Evolutionary conservation across 192 early-diverging fungal genomes (phyloP), one percentile per base, ranked within the genome.

Genomic region (Entomortierella chlamydospora): DNA sequence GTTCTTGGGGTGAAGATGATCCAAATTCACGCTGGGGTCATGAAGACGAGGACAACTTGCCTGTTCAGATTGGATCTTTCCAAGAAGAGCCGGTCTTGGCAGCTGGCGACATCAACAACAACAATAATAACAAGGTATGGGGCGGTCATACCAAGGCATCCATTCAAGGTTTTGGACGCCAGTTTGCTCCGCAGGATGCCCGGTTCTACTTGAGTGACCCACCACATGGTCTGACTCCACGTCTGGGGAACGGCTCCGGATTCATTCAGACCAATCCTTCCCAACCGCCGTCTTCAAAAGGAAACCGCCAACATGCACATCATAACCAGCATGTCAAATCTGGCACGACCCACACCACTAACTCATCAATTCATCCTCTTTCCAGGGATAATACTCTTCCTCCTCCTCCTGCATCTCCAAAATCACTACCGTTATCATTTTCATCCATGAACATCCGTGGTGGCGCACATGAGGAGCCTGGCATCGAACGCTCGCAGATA

Each of bases 1-100:
- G 57, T 28, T 74, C 72, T 20, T 74, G 72, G 72, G 72, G 72
- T 20, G 72, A 74, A 13, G 64, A 74, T 49, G 72, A 74, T 30
- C 72, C 64, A 5, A 61, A 31, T 23, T 7, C 54, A 17, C 30
- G 56, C 5, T 65, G 62, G 62, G 71, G 61, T 26, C 22, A 51
- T 8, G 56, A 59, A 23, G 57, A 50, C 11, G 28, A 26, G 8
- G 34, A 41, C 9, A 54, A 41, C 2, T 25, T 53, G 3, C 61
- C 70, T 1, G 62, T 72, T 45, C 51, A 64, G 29, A 47, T 72
- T 18, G 61, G 54, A 10, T 72, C 61, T 2, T 72, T 72, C 31
- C 60, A 62, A n/a, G 70, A 64, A 20, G 71, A 65, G 29, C n/a
- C 33, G 12, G 51, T 18, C 10, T 42, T 39, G 15, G 55, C 31